Percentiles rank a stretch among this genome's conserved stretches.
These are phyloP conservation scores for Cochlearia excelsa DNA, from an alignment of 345 rosid genomes.

Conservation along the genomic window DNA sequence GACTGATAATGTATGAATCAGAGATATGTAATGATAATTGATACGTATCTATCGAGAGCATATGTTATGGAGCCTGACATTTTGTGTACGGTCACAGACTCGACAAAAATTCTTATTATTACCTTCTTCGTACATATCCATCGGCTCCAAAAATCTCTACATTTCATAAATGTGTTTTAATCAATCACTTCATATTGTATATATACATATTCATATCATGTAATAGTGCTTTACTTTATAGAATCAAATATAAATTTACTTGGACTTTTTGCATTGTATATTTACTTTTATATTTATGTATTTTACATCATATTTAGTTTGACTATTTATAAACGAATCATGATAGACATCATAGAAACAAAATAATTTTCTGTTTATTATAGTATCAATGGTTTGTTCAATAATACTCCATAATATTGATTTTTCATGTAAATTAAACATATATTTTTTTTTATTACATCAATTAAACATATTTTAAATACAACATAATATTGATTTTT, in stretches of 20 bases:
- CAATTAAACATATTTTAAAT: too few species aligned
- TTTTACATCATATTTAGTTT: too few species aligned
- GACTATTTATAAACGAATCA: too few species aligned
- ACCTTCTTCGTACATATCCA: slow-evolving; percentile 28
- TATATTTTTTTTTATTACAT: too few species aligned
- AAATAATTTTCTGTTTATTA: too few species aligned
- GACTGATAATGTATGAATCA: slow-evolving; percentile 29
- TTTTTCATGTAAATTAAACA: background rate
- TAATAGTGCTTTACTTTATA: background rate
- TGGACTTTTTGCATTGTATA: background rate
- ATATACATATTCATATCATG: background rate
- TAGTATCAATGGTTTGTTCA: too few species aligned
- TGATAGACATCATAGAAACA: too few species aligned
- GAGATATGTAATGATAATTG: slow-evolving; percentile 24
- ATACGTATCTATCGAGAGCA: slow-evolving; percentile 31
- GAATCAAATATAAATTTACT: background rate
- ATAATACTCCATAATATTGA: too few species aligned
- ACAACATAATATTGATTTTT: background rate
- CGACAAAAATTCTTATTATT: slow-evolving; percentile 27
- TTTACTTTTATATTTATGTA: background rate
- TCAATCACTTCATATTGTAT: slow-evolving; percentile 18
- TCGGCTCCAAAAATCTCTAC: slow-evolving; percentile 21
- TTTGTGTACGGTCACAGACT: slow-evolving; percentile 30
- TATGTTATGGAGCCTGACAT: slow-evolving; percentile 35
- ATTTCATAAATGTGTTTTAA: slow-evolving; percentile 8